These are phyloP conservation scores for Platanthera guangdongensis DNA, from an alignment of 106 monocot genomes.

Conservation along the genomic window DNA sequence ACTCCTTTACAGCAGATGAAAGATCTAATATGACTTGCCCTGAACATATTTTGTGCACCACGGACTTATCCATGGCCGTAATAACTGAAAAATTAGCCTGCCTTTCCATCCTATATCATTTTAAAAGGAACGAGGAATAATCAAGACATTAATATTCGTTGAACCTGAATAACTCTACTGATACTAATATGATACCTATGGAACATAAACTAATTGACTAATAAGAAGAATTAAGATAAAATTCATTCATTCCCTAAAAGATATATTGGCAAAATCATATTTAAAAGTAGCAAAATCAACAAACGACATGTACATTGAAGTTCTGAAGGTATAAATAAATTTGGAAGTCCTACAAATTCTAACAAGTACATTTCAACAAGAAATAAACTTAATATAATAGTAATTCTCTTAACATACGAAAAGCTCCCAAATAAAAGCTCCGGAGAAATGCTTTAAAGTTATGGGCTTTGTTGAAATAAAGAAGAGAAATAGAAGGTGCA, in stretches of 20 bases:
- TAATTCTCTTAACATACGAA: not conserved
- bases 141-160: not conserved
- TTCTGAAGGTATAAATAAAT: not conserved
- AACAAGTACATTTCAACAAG: not conserved
- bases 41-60: constrained; percentile 79
- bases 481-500: too few relatives aligned
- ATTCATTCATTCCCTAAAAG: not conserved
- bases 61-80: constrained; percentile 69
- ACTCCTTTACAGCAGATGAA: constrained; percentile 88
- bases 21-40: constrained; percentile 98
- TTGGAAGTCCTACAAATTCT: not conserved
- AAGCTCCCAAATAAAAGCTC: not conserved
- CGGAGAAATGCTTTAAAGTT: not conserved
- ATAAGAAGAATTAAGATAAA: not conserved
- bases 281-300: not conserved
- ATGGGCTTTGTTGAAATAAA: not conserved
- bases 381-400: not conserved
- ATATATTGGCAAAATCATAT: not conserved
- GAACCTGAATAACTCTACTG: not conserved
- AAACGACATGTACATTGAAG: not conserved
- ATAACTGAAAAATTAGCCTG: constrained; percentile 38
- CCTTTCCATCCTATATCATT: constrained; percentile 27
- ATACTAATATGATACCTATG: not conserved
- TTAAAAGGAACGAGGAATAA: not conserved
- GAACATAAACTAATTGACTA: not conserved